phyloP scores from a whole-genome alignment of 2,329 filamentous ascomycete genomes.

The Alternaria incomplexa region DNA sequence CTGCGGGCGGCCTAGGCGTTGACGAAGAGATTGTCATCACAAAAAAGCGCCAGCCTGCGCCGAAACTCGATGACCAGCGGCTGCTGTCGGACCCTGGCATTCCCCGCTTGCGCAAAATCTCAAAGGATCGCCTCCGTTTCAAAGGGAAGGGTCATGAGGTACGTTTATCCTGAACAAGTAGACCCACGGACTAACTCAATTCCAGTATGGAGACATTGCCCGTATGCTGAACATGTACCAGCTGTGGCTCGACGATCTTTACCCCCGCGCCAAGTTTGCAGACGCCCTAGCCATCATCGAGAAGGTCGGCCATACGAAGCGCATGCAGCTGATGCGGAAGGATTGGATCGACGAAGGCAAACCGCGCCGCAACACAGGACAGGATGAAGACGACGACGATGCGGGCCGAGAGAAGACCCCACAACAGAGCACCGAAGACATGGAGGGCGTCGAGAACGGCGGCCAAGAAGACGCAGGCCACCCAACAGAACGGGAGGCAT shows the following conservation, averaged over 20 bases:
- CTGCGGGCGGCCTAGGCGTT: slow-evolving; percentile 69
- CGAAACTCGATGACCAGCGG: slow-evolving; percentile 86
- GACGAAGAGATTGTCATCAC: slow-evolving; percentile 85
- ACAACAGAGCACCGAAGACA: slow-evolving; percentile 10
- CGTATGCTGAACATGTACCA: slow-evolving; percentile 90
- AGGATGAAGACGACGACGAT: slow-evolving; percentile 37
- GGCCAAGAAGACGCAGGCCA: background rate
- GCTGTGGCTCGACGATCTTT: slow-evolving; percentile 94
- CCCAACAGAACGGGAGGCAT: background rate
- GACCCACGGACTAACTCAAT: slow-evolving; percentile 13
- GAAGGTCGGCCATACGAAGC: slow-evolving; percentile 86
- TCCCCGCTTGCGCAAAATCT: slow-evolving; percentile 75
- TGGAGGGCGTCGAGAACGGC: slow-evolving; percentile 15
- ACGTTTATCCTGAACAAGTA: background rate
- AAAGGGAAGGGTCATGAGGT: slow-evolving; percentile 96
- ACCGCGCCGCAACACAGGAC: slow-evolving; percentile 51
- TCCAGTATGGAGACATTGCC: slow-evolving; percentile 80
- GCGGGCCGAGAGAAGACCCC: background rate
- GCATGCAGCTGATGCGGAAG: slow-evolving; percentile 74
- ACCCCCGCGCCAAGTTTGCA: slow-evolving; percentile 90
- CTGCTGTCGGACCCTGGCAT: slow-evolving; percentile 85
- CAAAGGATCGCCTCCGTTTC: slow-evolving; percentile 73
- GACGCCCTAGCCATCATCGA: slow-evolving; percentile 91
- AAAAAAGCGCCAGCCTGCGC: slow-evolving; percentile 76
- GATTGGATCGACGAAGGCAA: slow-evolving; percentile 84